These are phyloP conservation scores for Emergomyces africanus DNA, from an alignment of 2,329 filamentous ascomycete species.

Conservation along the genomic window DNA sequence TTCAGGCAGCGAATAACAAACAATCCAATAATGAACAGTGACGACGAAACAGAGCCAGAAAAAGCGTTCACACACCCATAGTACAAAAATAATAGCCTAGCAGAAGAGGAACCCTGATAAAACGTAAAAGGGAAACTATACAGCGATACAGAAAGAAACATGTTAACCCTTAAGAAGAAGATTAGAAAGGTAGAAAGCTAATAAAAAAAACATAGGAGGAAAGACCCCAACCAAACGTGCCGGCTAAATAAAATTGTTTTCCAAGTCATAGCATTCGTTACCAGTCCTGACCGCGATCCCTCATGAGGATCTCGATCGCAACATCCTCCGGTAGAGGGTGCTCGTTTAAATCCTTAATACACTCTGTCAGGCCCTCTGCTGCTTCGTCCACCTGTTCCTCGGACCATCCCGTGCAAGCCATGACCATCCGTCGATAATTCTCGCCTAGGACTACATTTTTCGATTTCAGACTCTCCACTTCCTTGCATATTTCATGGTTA, in stretches of 20 bases:
- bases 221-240: not conserved
- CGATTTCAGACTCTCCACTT: constrained; percentile 59
- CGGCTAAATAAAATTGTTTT: not conserved
- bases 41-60: no score
- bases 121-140: not conserved
- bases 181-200: not conserved
- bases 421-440: constrained; percentile 79
- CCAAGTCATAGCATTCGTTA: not conserved
- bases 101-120: not conserved
- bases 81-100: no score
- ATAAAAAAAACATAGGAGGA: not conserved
- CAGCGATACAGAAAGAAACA: not conserved
- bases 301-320: constrained; percentile 33
- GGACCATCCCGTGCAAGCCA: constrained; percentile 67
- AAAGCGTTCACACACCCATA: no score
- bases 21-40: not conserved
- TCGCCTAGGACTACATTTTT: constrained; percentile 73
- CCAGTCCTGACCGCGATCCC: constrained; percentile 32
- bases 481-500: constrained; percentile 53
- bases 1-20: not conserved
- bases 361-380: constrained; percentile 66
- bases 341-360: constrained; percentile 69
- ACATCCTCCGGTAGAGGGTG: constrained; percentile 32
- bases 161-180: not conserved
- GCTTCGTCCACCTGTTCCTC: constrained; percentile 70